Conservation (phyloP, 2,329 filamentous ascomycete genomes). For the Claviceps paspali region DNA sequence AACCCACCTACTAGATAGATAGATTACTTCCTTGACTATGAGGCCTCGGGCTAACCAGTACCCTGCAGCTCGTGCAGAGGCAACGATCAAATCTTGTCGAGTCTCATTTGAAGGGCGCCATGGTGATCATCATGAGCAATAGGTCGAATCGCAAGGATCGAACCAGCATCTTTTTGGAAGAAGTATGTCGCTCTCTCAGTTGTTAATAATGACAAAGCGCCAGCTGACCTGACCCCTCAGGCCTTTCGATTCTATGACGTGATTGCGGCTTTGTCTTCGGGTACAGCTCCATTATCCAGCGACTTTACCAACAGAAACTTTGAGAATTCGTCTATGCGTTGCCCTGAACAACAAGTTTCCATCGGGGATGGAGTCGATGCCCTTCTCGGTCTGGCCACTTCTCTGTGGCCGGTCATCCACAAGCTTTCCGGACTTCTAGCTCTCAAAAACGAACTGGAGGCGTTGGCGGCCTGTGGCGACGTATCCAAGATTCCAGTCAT, state of each 20-base stretch:
- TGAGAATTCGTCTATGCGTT: constrained; percentile 29
- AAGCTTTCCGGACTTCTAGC: constrained; percentile 39
- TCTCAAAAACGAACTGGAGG: constrained; percentile 35
- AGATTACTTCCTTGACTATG: neutral
- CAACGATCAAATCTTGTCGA: constrained; percentile 44
- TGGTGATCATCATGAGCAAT: constrained; percentile 44
- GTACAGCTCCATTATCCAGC: constrained; percentile 38
- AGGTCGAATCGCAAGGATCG: constrained; percentile 29
- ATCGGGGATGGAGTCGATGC: constrained; percentile 38
- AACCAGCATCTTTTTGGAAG: constrained; percentile 42
- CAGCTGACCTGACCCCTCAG: constrained; percentile 17
- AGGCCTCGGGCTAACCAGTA: neutral
- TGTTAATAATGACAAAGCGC: neutral
- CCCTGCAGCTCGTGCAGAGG: constrained; percentile 39
- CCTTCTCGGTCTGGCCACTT: constrained; percentile 45
- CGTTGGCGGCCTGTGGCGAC: constrained; percentile 26
- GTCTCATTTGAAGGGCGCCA: constrained; percentile 44
- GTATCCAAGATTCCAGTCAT: constrained; percentile 30
- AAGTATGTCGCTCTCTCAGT: constrained; percentile 23
- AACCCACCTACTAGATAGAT: no score
- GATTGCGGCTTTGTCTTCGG: constrained; percentile 46
- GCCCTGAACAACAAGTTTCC: constrained; percentile 29
- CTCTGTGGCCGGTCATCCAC: constrained; percentile 49
- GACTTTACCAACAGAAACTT: constrained; percentile 31
- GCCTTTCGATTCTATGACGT: constrained; percentile 53